Evolutionary conservation across 2,329 filamentous ascomycete species (phyloP).

Genomic region (Fusarium metavorans): DNA sequence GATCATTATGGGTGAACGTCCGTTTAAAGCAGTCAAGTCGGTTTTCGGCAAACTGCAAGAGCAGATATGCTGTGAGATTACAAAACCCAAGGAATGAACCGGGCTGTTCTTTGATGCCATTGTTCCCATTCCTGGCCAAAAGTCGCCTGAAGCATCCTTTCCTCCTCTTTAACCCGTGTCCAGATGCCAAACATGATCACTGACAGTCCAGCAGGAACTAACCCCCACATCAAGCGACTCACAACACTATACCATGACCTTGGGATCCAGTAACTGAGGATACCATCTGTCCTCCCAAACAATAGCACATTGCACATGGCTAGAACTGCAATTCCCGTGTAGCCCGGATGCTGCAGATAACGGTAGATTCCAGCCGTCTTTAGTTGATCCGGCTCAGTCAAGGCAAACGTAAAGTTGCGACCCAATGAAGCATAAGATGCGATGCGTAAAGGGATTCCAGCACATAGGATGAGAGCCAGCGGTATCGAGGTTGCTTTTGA

Average conservation of each 20-base stretch:
- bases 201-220: not conserved
- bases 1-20: not conserved
- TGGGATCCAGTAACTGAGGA: conserved; percentile 54
- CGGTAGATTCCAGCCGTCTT: conserved; percentile 61
- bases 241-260: conserved; percentile 24
- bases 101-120: conserved; percentile 60
- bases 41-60: no score
- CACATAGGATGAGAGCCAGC: conserved; percentile 48
- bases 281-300: conserved; percentile 53
- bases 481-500: conserved; percentile 51
- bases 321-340: conserved; percentile 57
- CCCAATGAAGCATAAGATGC: conserved; percentile 60
- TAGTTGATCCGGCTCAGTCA: conserved; percentile 59
- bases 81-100: conserved; percentile 57
- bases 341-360: conserved; percentile 66
- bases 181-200: conserved; percentile 42
- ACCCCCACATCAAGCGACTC: conserved; percentile 9
- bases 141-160: conserved; percentile 59
- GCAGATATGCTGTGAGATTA: not conserved
- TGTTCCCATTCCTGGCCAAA: conserved; percentile 63
- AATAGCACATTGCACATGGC: conserved; percentile 48
- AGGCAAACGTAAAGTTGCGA: conserved; percentile 64
- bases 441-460: conserved; percentile 49
- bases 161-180: conserved; percentile 60
- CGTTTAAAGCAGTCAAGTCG: not conserved